Conservation (phyloP, 2,329 filamentous ascomycete genomes). For the Arthrinium puccinioides region DNA sequence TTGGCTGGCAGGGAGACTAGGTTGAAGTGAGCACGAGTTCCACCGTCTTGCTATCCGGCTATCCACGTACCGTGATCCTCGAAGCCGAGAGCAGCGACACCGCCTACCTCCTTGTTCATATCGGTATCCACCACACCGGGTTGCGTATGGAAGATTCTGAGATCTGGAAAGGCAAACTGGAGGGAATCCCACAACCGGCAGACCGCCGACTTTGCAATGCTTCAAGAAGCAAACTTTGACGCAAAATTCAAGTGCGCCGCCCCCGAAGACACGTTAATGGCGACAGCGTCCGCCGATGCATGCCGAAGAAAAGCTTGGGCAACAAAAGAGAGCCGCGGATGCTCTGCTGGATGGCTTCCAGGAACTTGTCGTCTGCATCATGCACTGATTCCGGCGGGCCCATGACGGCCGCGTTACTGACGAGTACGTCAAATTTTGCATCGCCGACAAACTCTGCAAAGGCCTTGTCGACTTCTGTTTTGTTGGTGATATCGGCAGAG, state of each 20-base stretch:
- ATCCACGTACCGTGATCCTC: conserved; percentile 24
- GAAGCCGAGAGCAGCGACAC: conserved; percentile 9
- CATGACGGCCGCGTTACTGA: conserved; percentile 28
- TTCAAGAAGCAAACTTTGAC: conserved; percentile 24
- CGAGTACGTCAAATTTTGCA: conserved; percentile 29
- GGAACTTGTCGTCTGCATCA: conserved; percentile 21
- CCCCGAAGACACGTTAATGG: conserved; percentile 25
- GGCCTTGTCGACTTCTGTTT: conserved; percentile 19
- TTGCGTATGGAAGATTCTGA: conserved; percentile 32
- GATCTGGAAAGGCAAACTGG: conserved; percentile 27
- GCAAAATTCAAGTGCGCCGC: conserved; percentile 23
- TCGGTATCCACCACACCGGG: conserved; percentile 27
- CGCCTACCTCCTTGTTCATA: conserved; percentile 11
- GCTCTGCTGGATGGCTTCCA: conserved; percentile 25
- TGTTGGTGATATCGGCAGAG: conserved; percentile 22
- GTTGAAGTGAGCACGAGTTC: too few species aligned
- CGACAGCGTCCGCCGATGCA: conserved; percentile 20
- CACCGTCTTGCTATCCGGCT: conserved; percentile 1
- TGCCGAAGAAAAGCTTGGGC: conserved; percentile 25
- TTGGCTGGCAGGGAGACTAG: conserved; percentile 16
- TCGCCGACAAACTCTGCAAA: conserved; percentile 19
- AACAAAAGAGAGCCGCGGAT: conserved; percentile 23
- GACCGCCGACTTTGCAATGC: conserved; percentile 32
- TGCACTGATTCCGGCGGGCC: conserved; percentile 17
- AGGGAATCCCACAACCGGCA: conserved; percentile 34